Evolutionary conservation across 495 filamentous ascomycete species (phyloP).

Genomic region (Penicillium coffeae): DNA sequence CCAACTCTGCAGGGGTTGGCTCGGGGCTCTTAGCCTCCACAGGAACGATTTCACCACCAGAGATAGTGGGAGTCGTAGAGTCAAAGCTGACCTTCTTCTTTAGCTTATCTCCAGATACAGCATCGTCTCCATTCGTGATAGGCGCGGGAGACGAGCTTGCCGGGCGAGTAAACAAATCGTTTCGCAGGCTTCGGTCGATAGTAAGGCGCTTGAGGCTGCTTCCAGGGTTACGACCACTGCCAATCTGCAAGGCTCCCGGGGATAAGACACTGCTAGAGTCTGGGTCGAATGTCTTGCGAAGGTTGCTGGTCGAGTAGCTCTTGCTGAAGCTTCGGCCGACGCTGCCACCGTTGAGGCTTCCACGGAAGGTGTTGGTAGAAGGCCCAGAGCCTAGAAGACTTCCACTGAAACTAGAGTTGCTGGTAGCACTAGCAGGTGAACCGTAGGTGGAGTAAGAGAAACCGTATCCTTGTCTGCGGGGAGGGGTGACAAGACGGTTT

Average conservation of each 20-base stretch:
- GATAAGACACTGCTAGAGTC: constrained; percentile 78
- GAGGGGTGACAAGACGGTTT: constrained; percentile 74
- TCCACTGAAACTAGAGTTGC: constrained; percentile 62
- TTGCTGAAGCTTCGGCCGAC: constrained; percentile 59
- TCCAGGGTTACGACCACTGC: constrained; percentile 56
- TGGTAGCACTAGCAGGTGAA: constrained; percentile 68
- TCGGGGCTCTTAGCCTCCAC: constrained; percentile 45
- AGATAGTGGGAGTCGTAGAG: constrained; percentile 42
- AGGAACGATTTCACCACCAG: constrained; percentile 43
- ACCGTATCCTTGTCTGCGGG: constrained; percentile 72
- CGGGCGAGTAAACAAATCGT: constrained; percentile 62
- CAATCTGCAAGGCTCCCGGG: constrained; percentile 79
- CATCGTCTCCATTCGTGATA: constrained; percentile 49
- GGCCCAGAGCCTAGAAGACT: constrained; percentile 52
- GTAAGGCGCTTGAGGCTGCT: constrained; percentile 81
- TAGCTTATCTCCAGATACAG: constrained; percentile 40
- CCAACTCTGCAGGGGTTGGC: constrained; percentile 63
- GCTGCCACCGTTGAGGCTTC: constrained; percentile 44
- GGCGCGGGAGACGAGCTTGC: constrained; percentile 42
- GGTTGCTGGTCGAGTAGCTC: constrained; percentile 62
- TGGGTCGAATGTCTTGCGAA: constrained; percentile 59
- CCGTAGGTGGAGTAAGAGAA: constrained; percentile 89
- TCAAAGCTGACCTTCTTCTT: constrained; percentile 93
- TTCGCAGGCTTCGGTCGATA: constrained; percentile 79
- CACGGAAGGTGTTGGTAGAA: constrained; percentile 42